These are phyloP conservation scores for Aspergillus flavus DNA, from an alignment of 2,329 filamentous ascomycete species.

Conservation along the genomic window DNA sequence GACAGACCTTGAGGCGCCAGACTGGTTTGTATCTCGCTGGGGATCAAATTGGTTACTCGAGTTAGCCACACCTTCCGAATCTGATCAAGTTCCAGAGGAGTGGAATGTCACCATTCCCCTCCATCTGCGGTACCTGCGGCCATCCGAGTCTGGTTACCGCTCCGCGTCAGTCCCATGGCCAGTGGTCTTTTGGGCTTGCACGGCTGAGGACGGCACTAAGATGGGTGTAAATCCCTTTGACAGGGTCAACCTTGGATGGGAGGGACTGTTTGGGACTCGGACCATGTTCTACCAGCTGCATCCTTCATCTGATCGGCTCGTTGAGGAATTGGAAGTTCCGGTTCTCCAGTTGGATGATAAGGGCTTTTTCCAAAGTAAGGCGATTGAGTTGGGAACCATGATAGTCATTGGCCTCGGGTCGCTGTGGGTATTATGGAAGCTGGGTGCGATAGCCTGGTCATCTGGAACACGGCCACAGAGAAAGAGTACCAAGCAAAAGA, in stretches of 20 bases:
- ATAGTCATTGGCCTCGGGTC: constrained; percentile 65
- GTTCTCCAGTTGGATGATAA: constrained; percentile 62
- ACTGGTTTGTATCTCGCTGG: constrained; percentile 76
- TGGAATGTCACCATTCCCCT: constrained; percentile 65
- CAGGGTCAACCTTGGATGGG: constrained; percentile 79
- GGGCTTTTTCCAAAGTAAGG: constrained; percentile 35
- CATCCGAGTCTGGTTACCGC: constrained; percentile 58
- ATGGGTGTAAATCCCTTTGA: constrained; percentile 84
- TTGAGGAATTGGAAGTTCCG: constrained; percentile 63
- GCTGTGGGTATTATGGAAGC: constrained; percentile 68
- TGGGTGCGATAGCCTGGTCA: constrained; percentile 40
- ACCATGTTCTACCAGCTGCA: constrained; percentile 83
- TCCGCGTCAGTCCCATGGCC: constrained; percentile 73
- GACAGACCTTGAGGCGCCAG: constrained; percentile 87
- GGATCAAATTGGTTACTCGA: constrained; percentile 78
- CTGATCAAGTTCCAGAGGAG: constrained; percentile 13
- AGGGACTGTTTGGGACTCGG: constrained; percentile 72
- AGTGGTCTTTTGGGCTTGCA: constrained; percentile 87
- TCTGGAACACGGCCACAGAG: constrained; percentile 21
- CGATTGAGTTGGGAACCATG: constrained; percentile 60
- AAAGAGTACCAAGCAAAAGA: constrained; percentile 21
- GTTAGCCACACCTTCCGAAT: constrained; percentile 60
- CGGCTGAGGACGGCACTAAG: constrained; percentile 60
- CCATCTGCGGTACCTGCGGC: constrained; percentile 80
- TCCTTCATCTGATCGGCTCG: constrained; percentile 53